Evolutionary conservation across 73 alveolate species (phyloP).

Genomic region (Uronychia setigera): DNA sequence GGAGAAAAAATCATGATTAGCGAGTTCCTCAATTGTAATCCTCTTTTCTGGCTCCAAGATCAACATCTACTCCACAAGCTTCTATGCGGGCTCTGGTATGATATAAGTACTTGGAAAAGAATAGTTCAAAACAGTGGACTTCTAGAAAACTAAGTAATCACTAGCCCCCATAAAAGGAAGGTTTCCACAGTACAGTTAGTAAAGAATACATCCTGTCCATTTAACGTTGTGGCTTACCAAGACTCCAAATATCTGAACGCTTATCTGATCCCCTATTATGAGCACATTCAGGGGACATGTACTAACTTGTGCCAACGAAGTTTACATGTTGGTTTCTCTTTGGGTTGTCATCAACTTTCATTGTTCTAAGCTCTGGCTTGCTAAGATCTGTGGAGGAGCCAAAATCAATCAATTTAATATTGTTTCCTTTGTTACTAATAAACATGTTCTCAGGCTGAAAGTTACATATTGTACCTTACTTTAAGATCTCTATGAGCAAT

Average conservation of each 20-base stretch:
- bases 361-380: constrained; percentile 33
- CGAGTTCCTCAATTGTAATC: constrained; percentile 21
- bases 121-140: constrained; percentile 41
- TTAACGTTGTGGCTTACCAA: not conserved
- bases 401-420: constrained; percentile 46
- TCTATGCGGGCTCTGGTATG: constrained; percentile 45
- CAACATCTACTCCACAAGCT: constrained; percentile 26
- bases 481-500: constrained; percentile 55
- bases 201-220: constrained; percentile 46
- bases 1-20: constrained; percentile 15
- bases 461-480: not conserved
- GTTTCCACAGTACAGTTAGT: constrained; percentile 51
- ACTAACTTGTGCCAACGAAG: constrained; percentile 64
- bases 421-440: not conserved
- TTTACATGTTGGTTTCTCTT: constrained; percentile 47
- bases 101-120: constrained; percentile 11
- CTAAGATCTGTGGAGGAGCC: constrained; percentile 47
- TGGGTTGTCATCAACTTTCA: constrained; percentile 57
- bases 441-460: constrained; percentile 59
- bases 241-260: constrained; percentile 56
- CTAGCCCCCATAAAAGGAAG: constrained; percentile 60
- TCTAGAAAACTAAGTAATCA: constrained; percentile 48
- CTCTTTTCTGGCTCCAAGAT: constrained; percentile 35
- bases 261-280: constrained; percentile 34
- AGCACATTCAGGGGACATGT: constrained; percentile 69